These are phyloP conservation scores for Misopates orontium DNA, from an alignment of 257 asterid species.

Conservation along the genomic window DNA sequence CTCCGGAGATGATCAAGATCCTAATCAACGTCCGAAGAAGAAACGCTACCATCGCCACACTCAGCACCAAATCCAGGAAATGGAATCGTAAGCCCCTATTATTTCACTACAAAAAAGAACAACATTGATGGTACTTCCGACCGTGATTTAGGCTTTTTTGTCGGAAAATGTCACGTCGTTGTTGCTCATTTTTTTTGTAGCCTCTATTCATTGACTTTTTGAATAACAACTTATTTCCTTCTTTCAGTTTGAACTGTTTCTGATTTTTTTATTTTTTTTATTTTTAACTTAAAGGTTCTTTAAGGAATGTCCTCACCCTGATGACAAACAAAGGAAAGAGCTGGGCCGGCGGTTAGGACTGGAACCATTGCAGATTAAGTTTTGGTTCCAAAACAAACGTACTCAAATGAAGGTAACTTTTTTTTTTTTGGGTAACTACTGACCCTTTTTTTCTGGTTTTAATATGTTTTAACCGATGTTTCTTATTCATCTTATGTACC, in stretches of 20 bases:
- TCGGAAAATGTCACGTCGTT: too few species aligned
- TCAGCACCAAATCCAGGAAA: conserved; percentile 69
- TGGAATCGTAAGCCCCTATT: conserved; percentile 60
- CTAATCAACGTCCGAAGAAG: conserved; percentile 63
- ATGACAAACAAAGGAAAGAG: conserved; percentile 92
- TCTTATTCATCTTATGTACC: too few species aligned
- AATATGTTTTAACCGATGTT: too few species aligned
- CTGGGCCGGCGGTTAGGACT: conserved; percentile 68
- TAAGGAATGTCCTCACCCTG: conserved; percentile 94
- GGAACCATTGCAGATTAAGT: conserved; percentile 88
- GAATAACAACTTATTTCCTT: neutral
- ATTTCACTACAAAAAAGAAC: neutral
- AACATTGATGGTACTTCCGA: too few species aligned
- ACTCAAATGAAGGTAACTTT: conserved; percentile 74
- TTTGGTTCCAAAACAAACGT: conserved; percentile 97
- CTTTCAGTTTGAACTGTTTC: neutral
- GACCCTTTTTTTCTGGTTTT: too few species aligned
- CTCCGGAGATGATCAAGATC: conserved; percentile 74
- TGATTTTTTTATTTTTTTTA: neutral
- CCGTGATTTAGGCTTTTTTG: too few species aligned
- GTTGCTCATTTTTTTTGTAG: too few species aligned
- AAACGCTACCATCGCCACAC: conserved; percentile 85
- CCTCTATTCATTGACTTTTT: neutral
- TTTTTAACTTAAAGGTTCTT: conserved; percentile 54
- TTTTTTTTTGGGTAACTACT: neutral